A percentile compares a stretch with the other conserved stretches of the same genome.
phyloP scores from a whole-genome alignment of 306 rosid genomes.

The Begonia fuchsioides region DNA sequence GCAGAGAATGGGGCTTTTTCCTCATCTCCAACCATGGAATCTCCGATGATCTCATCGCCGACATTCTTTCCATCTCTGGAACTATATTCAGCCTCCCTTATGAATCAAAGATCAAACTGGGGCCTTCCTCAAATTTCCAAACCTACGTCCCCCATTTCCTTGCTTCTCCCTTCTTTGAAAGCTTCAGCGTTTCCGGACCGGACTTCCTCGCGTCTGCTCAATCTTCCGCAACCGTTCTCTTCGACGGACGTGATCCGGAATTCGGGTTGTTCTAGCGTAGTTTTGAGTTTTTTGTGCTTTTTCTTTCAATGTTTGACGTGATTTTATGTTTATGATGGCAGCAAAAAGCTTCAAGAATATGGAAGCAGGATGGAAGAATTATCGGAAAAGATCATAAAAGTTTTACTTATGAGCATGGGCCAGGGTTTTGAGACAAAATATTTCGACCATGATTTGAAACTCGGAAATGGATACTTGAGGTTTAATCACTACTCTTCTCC shows the following conservation, averaged over 20 bases:
- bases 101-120: slow-evolving; percentile 72
- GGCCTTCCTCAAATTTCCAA: slow-evolving; percentile 70
- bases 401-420: slow-evolving; percentile 47
- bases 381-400: slow-evolving; percentile 40
- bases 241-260: slow-evolving; percentile 26
- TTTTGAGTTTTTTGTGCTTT: neutral
- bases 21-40: slow-evolving; percentile 85
- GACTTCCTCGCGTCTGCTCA: slow-evolving; percentile 64
- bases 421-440: slow-evolving; percentile 39
- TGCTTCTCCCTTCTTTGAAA: slow-evolving; percentile 97
- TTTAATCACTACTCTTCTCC: slow-evolving; percentile 61
- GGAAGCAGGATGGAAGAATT: slow-evolving; percentile 73
- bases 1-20: slow-evolving; percentile 89
- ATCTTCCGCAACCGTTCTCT: slow-evolving; percentile 43
- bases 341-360: slow-evolving; percentile 71
- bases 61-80: slow-evolving; percentile 36
- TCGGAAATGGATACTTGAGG: slow-evolving; percentile 77
- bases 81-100: slow-evolving; percentile 54
- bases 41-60: slow-evolving; percentile 54
- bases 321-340: slow-evolving; percentile 11
- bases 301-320: slow-evolving; percentile 2
- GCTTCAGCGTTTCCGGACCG: slow-evolving; percentile 76
- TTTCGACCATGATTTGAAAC: slow-evolving; percentile 45
- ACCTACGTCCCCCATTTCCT: slow-evolving; percentile 84
- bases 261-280: slow-evolving; percentile 37